Percentiles rank a stretch among this genome's conserved stretches.
Conservation (phyloP, 2,329 filamentous ascomycete genomes). For the Sclerotinia glacialis region DNA sequence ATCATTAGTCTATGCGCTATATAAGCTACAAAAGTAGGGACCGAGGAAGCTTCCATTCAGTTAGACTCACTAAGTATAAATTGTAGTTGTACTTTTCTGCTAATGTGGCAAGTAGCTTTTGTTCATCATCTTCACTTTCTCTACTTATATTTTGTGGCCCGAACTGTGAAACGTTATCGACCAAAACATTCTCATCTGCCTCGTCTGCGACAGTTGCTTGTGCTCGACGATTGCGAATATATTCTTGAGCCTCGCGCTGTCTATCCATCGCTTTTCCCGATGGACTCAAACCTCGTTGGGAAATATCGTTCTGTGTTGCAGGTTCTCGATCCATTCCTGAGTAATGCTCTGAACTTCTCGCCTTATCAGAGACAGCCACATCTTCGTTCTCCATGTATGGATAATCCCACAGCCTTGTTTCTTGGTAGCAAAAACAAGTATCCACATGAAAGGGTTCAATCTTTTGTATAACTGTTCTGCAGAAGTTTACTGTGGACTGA, state of each 20-base stretch:
- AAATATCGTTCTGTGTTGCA: conserved; percentile 16
- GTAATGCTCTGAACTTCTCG: conserved; percentile 14
- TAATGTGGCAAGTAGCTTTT: conserved; percentile 19
- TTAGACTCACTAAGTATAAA: conserved; percentile 19
- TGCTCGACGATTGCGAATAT: conserved; percentile 22
- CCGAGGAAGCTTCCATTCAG: neutral
- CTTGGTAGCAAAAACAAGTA: neutral
- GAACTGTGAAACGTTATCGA: conserved; percentile 19
- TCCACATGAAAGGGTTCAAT: conserved; percentile 8
- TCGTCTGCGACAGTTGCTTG: conserved; percentile 17
- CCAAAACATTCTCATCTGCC: conserved; percentile 18
- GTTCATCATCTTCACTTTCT: conserved; percentile 22
- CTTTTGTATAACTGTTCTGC: conserved; percentile 17
- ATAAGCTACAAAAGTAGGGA: neutral
- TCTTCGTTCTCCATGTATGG: conserved; percentile 22
- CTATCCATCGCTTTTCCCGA: conserved; percentile 21
- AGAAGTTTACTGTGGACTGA: conserved; percentile 18
- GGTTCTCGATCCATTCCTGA: conserved; percentile 15
- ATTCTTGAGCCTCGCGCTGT: conserved; percentile 22
- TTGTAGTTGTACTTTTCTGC: conserved; percentile 23
- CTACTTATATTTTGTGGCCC: conserved; percentile 16
- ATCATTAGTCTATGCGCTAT: conserved; percentile 1
- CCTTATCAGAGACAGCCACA: conserved; percentile 22
- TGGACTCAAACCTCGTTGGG: conserved; percentile 11
- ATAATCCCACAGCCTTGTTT: conserved; percentile 19